Percentiles rank a stretch among this genome's conserved stretches.
phyloP scores from a whole-genome alignment of 2,329 filamentous ascomycete genomes.

The Clonostachys sp. region DNA sequence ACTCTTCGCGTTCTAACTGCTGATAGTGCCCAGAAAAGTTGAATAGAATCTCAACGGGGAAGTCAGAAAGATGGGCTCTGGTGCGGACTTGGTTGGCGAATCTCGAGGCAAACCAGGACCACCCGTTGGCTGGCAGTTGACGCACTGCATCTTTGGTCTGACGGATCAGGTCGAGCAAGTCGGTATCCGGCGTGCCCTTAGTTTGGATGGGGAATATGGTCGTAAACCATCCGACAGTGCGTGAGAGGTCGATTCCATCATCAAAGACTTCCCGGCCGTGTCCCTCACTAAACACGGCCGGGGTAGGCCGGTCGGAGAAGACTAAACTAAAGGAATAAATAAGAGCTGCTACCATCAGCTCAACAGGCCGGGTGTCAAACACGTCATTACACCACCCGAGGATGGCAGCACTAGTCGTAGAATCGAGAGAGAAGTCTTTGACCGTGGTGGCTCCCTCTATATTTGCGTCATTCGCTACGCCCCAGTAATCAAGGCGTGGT shows the following conservation, averaged over 20 bases:
- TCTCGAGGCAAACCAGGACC: slow-evolving; percentile 9
- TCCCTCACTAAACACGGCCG: slow-evolving; percentile 19
- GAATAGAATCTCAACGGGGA: slow-evolving; percentile 20
- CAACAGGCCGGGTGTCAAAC: slow-evolving; percentile 18
- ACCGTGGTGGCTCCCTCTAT: not conserved
- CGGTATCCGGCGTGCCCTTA: no score
- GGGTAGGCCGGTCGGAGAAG: slow-evolving; percentile 15
- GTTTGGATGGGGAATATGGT: slow-evolving; percentile 16
- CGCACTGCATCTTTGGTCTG: slow-evolving; percentile 12
- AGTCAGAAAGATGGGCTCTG: slow-evolving; percentile 6
- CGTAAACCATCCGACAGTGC: slow-evolving; percentile 29
- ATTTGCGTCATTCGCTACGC: slow-evolving; percentile 1
- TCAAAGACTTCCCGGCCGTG: slow-evolving; percentile 25
- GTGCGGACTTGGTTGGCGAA: slow-evolving; percentile 6
- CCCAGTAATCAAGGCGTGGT: slow-evolving; percentile 4
- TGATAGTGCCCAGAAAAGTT: slow-evolving; percentile 14
- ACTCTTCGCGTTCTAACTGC: slow-evolving; percentile 8
- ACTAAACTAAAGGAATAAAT: slow-evolving; percentile 11
- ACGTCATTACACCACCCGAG: slow-evolving; percentile 8
- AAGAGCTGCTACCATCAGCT: slow-evolving; percentile 19
- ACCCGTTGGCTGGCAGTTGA: slow-evolving; percentile 8
- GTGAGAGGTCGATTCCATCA: slow-evolving; percentile 15
- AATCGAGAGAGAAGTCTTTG: slow-evolving; percentile 5
- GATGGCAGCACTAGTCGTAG: slow-evolving; percentile 3
- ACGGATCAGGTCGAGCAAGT: slow-evolving; percentile 5